Evolutionary conservation across 2,329 filamentous ascomycete species (phyloP).

Genomic region (Fusarium sp.): DNA sequence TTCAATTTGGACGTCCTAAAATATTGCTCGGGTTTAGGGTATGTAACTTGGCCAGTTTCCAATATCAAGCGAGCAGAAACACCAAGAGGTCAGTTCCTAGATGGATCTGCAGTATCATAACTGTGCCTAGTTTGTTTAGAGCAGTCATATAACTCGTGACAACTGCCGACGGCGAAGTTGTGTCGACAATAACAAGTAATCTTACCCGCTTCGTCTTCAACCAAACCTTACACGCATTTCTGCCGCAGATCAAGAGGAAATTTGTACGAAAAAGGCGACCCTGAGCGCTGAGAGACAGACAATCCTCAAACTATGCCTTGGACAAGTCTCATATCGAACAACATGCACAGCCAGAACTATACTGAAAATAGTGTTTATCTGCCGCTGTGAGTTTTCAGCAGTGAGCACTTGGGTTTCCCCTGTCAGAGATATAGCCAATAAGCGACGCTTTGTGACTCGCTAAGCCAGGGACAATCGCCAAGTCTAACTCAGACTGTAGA

Average conservation of each 20-base stretch:
- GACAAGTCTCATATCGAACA: neutral
- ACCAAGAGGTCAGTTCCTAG: neutral
- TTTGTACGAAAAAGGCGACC: neutral
- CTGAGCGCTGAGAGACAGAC: neutral
- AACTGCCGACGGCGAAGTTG: neutral
- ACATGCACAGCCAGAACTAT: conserved; percentile 2
- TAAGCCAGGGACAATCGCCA: conserved; percentile 1
- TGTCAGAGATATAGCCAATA: neutral
- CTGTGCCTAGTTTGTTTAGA: neutral
- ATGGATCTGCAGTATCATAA: accelerated
- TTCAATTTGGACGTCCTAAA: neutral
- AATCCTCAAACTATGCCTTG: neutral
- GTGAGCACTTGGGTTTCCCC: neutral
- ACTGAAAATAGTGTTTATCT: conserved; percentile 15
- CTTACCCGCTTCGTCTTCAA: neutral
- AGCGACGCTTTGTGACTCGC: neutral
- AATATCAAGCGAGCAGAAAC: neutral
- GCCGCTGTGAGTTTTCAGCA: conserved; percentile 6
- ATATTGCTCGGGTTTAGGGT: neutral
- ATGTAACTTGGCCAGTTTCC: neutral
- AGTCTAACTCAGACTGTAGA: conserved; percentile 30
- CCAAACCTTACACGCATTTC: neutral
- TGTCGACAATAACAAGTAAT: neutral
- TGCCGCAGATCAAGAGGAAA: neutral
- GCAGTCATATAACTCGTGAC: neutral